Percentiles rank a stretch among this genome's conserved stretches.
Evolutionary conservation across 2,329 filamentous ascomycete genomes (phyloP).

Genomic region (Raffaelea ambrosiae): DNA sequence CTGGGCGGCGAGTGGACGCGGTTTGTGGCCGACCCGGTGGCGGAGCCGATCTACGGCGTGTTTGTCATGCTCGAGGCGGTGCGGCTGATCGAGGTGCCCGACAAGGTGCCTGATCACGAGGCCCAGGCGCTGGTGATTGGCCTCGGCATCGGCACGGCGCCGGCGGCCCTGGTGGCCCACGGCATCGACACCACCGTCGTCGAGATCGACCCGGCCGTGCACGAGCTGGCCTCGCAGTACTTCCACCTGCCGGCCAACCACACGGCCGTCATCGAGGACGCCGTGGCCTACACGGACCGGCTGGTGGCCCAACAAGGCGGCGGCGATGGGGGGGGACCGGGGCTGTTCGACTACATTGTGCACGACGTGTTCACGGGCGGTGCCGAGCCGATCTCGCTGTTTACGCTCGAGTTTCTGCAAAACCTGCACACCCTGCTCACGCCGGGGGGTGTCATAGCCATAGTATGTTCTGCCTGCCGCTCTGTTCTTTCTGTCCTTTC

Average conservation of each 20-base stretch:
- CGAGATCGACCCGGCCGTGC: conserved; percentile 85
- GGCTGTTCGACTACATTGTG: conserved; percentile 85
- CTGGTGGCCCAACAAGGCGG: conserved; percentile 28
- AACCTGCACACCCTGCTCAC: conserved; percentile 64
- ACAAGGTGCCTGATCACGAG: conserved; percentile 48
- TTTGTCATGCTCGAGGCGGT: conserved; percentile 94
- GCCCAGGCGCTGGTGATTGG: conserved; percentile 82
- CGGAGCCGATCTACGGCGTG: conserved; percentile 90
- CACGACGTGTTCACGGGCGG: conserved; percentile 98
- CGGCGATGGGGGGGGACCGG: too few species aligned
- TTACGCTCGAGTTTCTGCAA: conserved; percentile 75
- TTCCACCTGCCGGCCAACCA: conserved; percentile 74
- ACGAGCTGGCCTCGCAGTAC: conserved; percentile 73
- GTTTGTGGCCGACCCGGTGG: conserved; percentile 43
- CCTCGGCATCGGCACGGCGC: conserved; percentile 85
- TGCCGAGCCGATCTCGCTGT: conserved; percentile 80
- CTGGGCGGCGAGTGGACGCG: conserved; percentile 85
- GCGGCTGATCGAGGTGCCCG: conserved; percentile 58
- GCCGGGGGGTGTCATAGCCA: conserved; percentile 74
- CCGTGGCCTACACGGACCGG: conserved; percentile 56
- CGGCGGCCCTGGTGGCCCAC: conserved; percentile 76
- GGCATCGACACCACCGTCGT: conserved; percentile 90
- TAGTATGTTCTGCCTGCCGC: conserved; percentile 62
- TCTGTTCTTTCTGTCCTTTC: not conserved
- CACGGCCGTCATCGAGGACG: conserved; percentile 73